These are phyloP conservation scores for Lepidopterella palustris DNA, from an alignment of 495 filamentous ascomycete species.

Conservation along the genomic window DNA sequence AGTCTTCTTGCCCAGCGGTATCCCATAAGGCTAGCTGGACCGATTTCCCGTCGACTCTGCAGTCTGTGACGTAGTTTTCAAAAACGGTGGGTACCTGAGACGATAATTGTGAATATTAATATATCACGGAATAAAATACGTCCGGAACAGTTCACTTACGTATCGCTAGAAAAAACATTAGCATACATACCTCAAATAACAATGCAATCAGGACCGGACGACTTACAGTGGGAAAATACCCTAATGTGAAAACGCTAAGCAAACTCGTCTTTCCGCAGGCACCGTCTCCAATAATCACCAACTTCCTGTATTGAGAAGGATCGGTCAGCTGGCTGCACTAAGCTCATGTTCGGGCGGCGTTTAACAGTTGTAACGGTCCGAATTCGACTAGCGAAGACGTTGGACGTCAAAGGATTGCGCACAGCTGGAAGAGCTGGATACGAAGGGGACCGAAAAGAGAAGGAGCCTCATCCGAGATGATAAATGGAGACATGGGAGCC, in stretches of 20 bases:
- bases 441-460: background rate
- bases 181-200: constrained; percentile 1
- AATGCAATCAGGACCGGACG: background rate
- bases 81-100: constrained; percentile 37
- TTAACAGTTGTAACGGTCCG: constrained; percentile 1
- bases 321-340: constrained; percentile 18
- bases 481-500: constrained; percentile 24
- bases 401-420: background rate
- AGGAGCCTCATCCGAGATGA: constrained; percentile 13
- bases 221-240: constrained; percentile 95
- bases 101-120: background rate
- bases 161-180: constrained; percentile 28
- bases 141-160: constrained; percentile 5
- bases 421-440: background rate
- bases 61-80: constrained; percentile 45
- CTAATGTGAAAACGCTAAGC: constrained; percentile 94
- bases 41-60: constrained; percentile 44
- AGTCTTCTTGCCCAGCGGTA: constrained; percentile 46
- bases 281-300: constrained; percentile 98
- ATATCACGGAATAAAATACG: background rate
- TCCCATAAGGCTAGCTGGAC: constrained; percentile 46
- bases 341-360: background rate
- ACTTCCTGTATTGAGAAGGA: constrained; percentile 58
- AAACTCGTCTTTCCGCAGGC: constrained; percentile 98
- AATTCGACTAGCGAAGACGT: constrained; percentile 3